Percentiles rank a stretch among this genome's conserved stretches.
phyloP scores from a whole-genome alignment of 2,329 filamentous ascomycete species.

The Aureobasidium leucospermi region DNA sequence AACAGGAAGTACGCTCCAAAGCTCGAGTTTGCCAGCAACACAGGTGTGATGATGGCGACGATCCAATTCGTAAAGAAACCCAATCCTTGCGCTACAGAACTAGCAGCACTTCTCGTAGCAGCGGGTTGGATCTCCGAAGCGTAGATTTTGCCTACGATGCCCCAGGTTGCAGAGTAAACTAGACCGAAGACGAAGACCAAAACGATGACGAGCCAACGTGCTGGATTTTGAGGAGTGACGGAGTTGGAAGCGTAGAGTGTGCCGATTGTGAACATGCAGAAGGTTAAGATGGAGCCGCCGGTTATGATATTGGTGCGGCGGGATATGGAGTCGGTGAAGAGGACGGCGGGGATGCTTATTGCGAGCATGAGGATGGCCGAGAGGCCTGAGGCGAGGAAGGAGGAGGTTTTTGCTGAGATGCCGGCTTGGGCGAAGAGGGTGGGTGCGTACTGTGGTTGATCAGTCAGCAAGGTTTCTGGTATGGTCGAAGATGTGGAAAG shows the following conservation, averaged over 20 bases:
- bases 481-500: slow-evolving; percentile 8
- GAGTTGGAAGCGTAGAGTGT: slow-evolving; percentile 39
- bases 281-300: slow-evolving; percentile 45
- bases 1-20: slow-evolving; percentile 30
- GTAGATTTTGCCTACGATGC: slow-evolving; percentile 50
- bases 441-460: slow-evolving; percentile 46
- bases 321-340: slow-evolving; percentile 50
- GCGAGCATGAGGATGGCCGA: slow-evolving; percentile 50
- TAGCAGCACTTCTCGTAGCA: slow-evolving; percentile 47
- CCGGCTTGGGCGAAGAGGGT: slow-evolving; percentile 51
- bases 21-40: slow-evolving; percentile 39
- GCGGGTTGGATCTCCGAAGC: slow-evolving; percentile 50
- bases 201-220: slow-evolving; percentile 44
- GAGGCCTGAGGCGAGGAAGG: slow-evolving; percentile 53
- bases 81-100: slow-evolving; percentile 44
- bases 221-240: slow-evolving; percentile 19
- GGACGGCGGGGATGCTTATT: slow-evolving; percentile 46
- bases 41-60: slow-evolving; percentile 38
- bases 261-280: slow-evolving; percentile 49
- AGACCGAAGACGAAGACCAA: slow-evolving; percentile 43
- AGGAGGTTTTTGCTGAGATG: slow-evolving; percentile 41
- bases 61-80: slow-evolving; percentile 40
- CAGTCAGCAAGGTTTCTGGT: not conserved
- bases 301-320: slow-evolving; percentile 47
- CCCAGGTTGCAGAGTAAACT: slow-evolving; percentile 44